Evolutionary conservation across 495 filamentous ascomycete genomes (phyloP), one percentile per base, ranked within the genome.

Genomic region (Tuber umbilicatum): DNA sequence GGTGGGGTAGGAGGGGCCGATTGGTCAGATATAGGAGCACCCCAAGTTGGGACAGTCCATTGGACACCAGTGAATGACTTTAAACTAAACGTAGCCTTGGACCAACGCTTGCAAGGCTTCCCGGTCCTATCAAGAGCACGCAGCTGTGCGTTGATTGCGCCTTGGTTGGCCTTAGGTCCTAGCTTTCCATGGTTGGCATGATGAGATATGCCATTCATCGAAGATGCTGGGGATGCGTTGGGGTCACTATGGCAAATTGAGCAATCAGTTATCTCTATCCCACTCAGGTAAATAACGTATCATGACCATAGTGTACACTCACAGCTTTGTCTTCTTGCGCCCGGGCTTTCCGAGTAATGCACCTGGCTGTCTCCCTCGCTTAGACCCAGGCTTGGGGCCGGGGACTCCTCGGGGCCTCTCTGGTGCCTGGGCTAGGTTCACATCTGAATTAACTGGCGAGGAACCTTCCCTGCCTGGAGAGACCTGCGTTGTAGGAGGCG

Each of bases 111-210:
- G 82, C 94, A 97, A 2, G 94, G 93, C 75, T 94, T 90, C 69
- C 94, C 93, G 1, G 90, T 91, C 55, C 94, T 90, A 83, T 99
- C 95, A 67, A 99, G 89, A 6, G 95, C 96, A 70, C 95, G 92
- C 43, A 99, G 90, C 72, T 93, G 92, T 70, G 96, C 95, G 82
- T 99, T 99, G 86, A 99, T 99, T 73, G 94, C 94, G 73, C 95
- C 95, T 80, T 95, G 93, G 84, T 98, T 99, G 67, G 95, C 94
- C 85, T 98, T 99, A 70, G 95, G 95, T 17, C 94, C 94, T 35
- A 98, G 91, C 83, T 95, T 96, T 81, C 93, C 73, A 35, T 75
- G 92, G 64, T 87, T 79, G 38, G 76, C 78, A 41, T 80, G 55
- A 79, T 75, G 45, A 74, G 77, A 50, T 23, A 73, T n/a, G 35